Conservation (phyloP, 306 rosid genomes). For the Castanopsis chinensis region DNA sequence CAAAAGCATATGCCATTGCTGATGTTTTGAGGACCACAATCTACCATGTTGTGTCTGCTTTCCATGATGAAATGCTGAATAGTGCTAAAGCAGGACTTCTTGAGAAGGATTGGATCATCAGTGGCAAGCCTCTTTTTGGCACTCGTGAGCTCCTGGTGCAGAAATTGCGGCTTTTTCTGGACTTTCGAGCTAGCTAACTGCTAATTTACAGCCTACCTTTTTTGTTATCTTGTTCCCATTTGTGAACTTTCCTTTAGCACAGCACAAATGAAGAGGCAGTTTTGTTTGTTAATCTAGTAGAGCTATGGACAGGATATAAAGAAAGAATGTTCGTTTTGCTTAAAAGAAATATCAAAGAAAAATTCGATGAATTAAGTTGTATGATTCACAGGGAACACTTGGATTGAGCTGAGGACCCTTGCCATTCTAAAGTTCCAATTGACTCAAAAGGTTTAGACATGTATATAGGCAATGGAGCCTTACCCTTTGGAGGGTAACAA, state of each 20-base stretch:
- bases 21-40: conserved; percentile 76
- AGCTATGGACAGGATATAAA: conserved; percentile 21
- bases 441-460: no score
- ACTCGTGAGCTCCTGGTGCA: conserved; percentile 60
- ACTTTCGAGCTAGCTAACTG: conserved; percentile 64
- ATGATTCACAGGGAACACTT: background rate
- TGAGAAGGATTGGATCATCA: conserved; percentile 79
- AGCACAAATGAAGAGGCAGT: conserved; percentile 13
- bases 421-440: background rate
- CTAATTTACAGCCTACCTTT: background rate
- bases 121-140: conserved; percentile 57
- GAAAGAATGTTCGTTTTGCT: conserved; percentile 6
- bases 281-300: conserved; percentile 27
- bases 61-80: conserved; percentile 75
- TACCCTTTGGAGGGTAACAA: no score
- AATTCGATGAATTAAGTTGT: background rate
- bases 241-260: conserved; percentile 26
- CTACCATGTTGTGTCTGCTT: conserved; percentile 75
- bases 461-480: no score
- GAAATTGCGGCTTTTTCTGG: conserved; percentile 70
- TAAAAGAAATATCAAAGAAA: background rate
- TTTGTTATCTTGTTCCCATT: conserved; percentile 5
- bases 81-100: conserved; percentile 72
- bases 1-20: conserved; percentile 81
- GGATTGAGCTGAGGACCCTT: background rate